These are phyloP conservation scores for Cunninghamia lanceolata DNA, from an alignment of 75 land plant genomes.

Conservation along the genomic window DNA sequence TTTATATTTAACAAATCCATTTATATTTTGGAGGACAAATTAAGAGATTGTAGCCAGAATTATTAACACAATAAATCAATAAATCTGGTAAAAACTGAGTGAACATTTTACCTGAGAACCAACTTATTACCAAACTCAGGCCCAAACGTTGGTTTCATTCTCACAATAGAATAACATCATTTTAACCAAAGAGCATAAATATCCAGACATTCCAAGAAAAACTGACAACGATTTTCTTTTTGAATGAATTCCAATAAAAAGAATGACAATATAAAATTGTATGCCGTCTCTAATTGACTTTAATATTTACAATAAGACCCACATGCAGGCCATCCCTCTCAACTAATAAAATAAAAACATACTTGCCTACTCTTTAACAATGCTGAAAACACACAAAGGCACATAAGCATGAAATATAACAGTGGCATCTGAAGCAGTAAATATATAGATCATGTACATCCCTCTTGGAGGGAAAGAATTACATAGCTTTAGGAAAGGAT, in stretches of 20 bases:
- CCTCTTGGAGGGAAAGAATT: conserved; percentile 16
- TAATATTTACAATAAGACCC: not conserved
- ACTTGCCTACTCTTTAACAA: not conserved
- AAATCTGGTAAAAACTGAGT: no score
- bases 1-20: no score
- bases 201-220: not conserved
- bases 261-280: not conserved
- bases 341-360: conserved; percentile 3
- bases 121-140: not conserved
- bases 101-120: not conserved
- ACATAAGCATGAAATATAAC: not conserved
- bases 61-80: no score
- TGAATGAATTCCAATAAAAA: not conserved
- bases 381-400: conserved; percentile 1
- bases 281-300: not conserved
- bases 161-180: not conserved
- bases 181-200: not conserved
- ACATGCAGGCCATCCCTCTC: not conserved
- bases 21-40: no score
- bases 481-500: conserved; percentile 12
- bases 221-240: not conserved
- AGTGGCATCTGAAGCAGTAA: conserved; percentile 12
- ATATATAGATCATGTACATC: conserved; percentile 12
- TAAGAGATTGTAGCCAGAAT: no score
- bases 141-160: not conserved